Conservation (phyloP, 106 monocot species). For the Agapanthus africanus region DNA sequence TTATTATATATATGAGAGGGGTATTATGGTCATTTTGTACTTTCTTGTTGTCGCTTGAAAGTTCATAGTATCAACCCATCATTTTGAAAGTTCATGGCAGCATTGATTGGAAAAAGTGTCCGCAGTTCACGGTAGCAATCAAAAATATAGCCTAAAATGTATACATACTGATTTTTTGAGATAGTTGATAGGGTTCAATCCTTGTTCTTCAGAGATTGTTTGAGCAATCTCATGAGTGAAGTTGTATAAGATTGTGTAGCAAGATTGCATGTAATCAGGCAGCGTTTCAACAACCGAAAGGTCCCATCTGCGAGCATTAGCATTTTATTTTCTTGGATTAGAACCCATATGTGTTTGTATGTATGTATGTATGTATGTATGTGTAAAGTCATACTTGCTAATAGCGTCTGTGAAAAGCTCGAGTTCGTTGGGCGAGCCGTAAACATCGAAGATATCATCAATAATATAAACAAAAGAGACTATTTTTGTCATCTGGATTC, state of each 20-base stretch:
- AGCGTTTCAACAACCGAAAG: constrained; percentile 8
- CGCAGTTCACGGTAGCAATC: too few species aligned
- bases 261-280: constrained; percentile 21
- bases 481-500: constrained; percentile 35
- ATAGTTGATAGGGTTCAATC: constrained; percentile 30
- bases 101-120: too few species aligned
- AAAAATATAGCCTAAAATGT: background rate
- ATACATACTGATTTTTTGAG: constrained; percentile 30
- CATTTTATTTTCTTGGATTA: background rate
- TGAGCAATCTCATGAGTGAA: constrained; percentile 32
- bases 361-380: background rate
- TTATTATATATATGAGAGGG: background rate
- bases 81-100: too few species aligned
- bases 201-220: constrained; percentile 13
- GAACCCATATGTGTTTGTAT: too few species aligned
- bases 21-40: too few species aligned
- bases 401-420: background rate
- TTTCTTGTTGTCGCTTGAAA: too few species aligned
- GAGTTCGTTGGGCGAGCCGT: constrained; percentile 28
- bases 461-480: constrained; percentile 40
- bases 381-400: too few species aligned
- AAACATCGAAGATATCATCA: constrained; percentile 52
- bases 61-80: too few species aligned
- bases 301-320: constrained; percentile 22
- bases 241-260: constrained; percentile 14